phyloP scores from a whole-genome alignment of 176 grass and related monocot species.

The Aegilops tauschii region DNA sequence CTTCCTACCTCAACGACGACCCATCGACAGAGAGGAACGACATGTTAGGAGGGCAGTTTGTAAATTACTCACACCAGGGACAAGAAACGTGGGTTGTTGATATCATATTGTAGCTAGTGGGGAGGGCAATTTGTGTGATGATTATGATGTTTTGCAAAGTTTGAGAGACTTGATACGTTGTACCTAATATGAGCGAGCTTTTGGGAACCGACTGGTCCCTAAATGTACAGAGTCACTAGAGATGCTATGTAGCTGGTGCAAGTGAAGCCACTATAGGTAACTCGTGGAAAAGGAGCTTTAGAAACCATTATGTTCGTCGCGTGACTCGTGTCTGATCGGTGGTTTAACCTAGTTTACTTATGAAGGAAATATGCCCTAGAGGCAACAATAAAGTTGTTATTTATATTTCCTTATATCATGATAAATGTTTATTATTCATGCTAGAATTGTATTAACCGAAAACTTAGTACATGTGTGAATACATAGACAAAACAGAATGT shows the following conservation, averaged over 20 bases:
- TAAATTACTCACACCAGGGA: too few relatives aligned
- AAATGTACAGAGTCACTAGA: neutral
- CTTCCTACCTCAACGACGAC: too few relatives aligned
- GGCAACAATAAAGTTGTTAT: too few relatives aligned
- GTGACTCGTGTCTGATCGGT: neutral
- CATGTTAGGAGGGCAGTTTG: too few relatives aligned
- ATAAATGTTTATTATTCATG: too few relatives aligned
- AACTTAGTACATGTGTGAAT: too few relatives aligned
- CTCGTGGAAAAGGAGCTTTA: conserved; percentile 9
- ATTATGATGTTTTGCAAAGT: conserved; percentile 15
- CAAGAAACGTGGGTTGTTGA: too few relatives aligned
- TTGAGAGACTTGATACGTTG: conserved; percentile 2
- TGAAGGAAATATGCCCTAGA: too few relatives aligned
- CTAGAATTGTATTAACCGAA: too few relatives aligned
- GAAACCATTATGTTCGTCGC: neutral
- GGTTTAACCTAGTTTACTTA: neutral
- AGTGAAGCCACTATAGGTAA: conserved; percentile 24
- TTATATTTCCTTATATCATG: too few relatives aligned
- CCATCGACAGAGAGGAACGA: too few relatives aligned
- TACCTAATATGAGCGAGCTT: conserved; percentile 36
- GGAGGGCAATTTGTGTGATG: conserved; percentile 23
- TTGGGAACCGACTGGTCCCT: conserved; percentile 37
- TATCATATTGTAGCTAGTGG: conserved; percentile 10
- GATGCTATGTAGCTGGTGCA: neutral
- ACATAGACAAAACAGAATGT: too few relatives aligned